Evolutionary conservation across 176 grass and related monocot species (phyloP), one percentile per base, ranked within the genome.

Genomic region (Avena atlantica): DNA sequence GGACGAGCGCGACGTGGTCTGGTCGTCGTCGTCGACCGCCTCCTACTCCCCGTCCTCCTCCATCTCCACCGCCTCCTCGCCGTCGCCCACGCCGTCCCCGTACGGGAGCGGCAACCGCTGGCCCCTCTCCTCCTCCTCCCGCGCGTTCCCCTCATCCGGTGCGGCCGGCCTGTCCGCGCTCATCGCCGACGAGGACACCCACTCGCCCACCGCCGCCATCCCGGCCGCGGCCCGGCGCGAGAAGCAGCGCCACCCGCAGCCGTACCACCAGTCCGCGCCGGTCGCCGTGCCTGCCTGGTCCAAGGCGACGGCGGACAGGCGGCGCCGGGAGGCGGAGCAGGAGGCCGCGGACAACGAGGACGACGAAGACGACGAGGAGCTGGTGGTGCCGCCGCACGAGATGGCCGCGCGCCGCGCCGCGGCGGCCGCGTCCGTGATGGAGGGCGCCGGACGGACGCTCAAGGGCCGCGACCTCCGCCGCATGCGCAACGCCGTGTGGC

Each of bases 1-100:
- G 53, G 94, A 97, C 65, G 94, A 97, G 84, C 89, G 72, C 81
- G 94, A 97, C 83, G 90, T 97, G 27, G 90, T 97, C 49, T 97
- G 94, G 94, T 97, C 89, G 0, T 87, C 83, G 0, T 59, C 83
- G 5, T 76, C 83, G 2, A 8, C 82, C 49, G 9, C 59, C 3
- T n/a, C 63, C 4, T 83, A 85, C 62, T 82, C 83, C 60, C 14
- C 87, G 12, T 79, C 83, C 12, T 89, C 87, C 3, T 88, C 88
- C 2, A 55, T 56, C 52, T 88, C 90, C 36, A 89, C 89, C 73
- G 29, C 86, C 16, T 86, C 89, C 75, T 89, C 85, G 23, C 85
- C 89, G 9, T 79, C 83, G 16, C 53, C 70, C 12, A 70, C 78
- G 24, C 66, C 40, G 45, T 67, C 70, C 27, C 88, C 79, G 34